Percentiles rank a stretch among this genome's conserved stretches.
These are phyloP conservation scores for Leccinum subrobustum DNA, from an alignment of 1,284 basidiomycete genomes.

Conservation along the genomic window DNA sequence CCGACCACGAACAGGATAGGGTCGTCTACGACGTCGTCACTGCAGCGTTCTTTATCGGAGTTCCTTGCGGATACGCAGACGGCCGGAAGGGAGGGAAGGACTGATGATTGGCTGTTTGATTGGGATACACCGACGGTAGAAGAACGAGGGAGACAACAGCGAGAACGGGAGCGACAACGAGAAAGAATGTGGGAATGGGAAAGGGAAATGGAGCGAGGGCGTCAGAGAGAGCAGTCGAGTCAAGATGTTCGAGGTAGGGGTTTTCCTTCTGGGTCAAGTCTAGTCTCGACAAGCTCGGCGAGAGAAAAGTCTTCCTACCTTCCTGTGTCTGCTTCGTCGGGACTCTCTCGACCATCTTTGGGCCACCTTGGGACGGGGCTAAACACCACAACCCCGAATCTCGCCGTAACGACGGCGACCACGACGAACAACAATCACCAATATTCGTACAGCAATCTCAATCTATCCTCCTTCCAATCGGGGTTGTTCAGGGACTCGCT, in stretches of 20 bases:
- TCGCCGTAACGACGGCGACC: conserved; percentile 2
- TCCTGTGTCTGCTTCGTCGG: not conserved
- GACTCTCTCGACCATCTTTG: conserved; percentile 5
- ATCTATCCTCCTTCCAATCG: conserved; percentile 34
- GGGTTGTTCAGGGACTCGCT: conserved; percentile 34
- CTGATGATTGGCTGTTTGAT: conserved; percentile 16
- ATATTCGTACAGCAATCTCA: conserved; percentile 34
- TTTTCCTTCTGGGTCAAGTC: conserved; percentile 16
- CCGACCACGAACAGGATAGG: no score
- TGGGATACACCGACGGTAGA: conserved; percentile 19
- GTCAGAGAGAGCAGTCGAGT: conserved; percentile 19
- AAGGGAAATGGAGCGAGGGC: conserved; percentile 24
- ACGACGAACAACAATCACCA: conserved; percentile 17
- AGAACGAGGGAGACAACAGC: conserved; percentile 13
- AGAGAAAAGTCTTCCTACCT: conserved; percentile 20
- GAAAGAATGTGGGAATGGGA: conserved; percentile 26
- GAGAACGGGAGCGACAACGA: conserved; percentile 14
- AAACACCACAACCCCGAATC: conserved; percentile 4
- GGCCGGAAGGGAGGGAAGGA: conserved; percentile 13
- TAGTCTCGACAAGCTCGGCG: conserved; percentile 14
- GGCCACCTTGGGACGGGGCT: conserved; percentile 8
- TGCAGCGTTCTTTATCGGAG: conserved; percentile 28
- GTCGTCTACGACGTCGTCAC: conserved; percentile 5
- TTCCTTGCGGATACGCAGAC: conserved; percentile 21
- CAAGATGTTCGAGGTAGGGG: conserved; percentile 19